These are phyloP conservation scores for Dalechampia spathulata DNA, from an alignment of 441 rosid genomes.

Conservation along the genomic window DNA sequence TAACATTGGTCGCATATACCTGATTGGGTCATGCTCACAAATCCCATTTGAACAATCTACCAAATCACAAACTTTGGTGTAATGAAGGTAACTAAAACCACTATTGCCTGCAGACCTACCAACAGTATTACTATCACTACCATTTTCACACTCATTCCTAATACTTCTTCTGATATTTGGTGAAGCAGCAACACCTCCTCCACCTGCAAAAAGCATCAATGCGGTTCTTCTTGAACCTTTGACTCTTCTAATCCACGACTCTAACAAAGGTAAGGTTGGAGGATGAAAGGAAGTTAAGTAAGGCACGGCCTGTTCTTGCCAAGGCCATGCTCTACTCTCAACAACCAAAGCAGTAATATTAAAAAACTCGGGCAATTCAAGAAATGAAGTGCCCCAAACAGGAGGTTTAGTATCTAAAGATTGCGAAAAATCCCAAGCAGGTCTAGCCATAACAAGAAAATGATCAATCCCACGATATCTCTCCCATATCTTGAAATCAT, in stretches of 20 bases:
- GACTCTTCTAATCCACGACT: conserved; percentile 67
- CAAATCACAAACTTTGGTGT: conserved; percentile 43
- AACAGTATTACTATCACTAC: conserved; percentile 7
- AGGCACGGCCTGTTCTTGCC: conserved; percentile 93
- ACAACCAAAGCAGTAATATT: conserved; percentile 66
- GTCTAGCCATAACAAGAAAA: conserved; percentile 80
- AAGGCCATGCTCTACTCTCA: conserved; percentile 68
- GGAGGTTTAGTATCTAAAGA: conserved; percentile 60
- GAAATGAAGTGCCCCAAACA: conserved; percentile 86
- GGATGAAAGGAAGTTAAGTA: conserved; percentile 91
- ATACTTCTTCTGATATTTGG: conserved; percentile 79
- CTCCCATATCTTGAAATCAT: conserved; percentile 50
- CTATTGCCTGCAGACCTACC: neutral
- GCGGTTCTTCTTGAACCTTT: conserved; percentile 46
- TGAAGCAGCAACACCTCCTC: conserved; percentile 52
- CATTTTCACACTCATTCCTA: conserved; percentile 55
- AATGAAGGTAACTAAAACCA: conserved; percentile 11
- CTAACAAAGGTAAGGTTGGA: conserved; percentile 41
- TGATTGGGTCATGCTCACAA: conserved; percentile 86
- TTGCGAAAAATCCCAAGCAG: conserved; percentile 97
- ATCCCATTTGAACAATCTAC: conserved; percentile 86
- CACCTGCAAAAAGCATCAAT: conserved; percentile 77
- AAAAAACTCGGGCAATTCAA: conserved; percentile 62
- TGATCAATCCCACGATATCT: conserved; percentile 60
- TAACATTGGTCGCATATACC: conserved; percentile 73